Percentiles rank a stretch among this genome's conserved stretches.
Evolutionary conservation across 2,329 filamentous ascomycete genomes (phyloP).

Genomic region (Aspergillus sp.): DNA sequence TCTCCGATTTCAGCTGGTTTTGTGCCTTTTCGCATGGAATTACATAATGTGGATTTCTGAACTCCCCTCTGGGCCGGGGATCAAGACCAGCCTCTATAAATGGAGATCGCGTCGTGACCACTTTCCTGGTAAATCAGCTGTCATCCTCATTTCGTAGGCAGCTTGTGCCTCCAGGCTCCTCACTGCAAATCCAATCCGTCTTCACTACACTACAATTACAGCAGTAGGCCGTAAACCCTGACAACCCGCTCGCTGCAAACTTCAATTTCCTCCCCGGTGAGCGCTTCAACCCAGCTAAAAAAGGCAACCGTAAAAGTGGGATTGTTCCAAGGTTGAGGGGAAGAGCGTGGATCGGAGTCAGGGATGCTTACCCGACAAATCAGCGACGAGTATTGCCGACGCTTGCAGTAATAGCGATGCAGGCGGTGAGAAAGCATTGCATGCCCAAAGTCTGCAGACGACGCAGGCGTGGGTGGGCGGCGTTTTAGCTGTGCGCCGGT

Average conservation of each 20-base stretch:
- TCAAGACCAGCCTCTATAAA: not conserved
- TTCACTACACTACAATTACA: not conserved
- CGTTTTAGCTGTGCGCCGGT: too few species aligned
- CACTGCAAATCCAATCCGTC: too few species aligned
- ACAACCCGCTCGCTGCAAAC: not conserved
- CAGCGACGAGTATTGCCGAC: not conserved
- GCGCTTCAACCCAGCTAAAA: too few species aligned
- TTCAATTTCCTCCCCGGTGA: not conserved
- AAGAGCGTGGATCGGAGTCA: not conserved
- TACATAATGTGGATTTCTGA: slow-evolving; percentile 1
- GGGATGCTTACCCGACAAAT: slow-evolving; percentile 7
- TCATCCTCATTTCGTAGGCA: too few species aligned
- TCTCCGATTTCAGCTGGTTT: slow-evolving; percentile 10
- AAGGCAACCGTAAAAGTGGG: not conserved
- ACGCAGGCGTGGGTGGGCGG: too few species aligned
- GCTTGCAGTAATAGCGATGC: not conserved
- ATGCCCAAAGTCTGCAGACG: too few species aligned
- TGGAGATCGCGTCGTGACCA: not conserved
- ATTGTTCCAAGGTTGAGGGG: not conserved
- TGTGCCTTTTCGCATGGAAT: slow-evolving; percentile 1
- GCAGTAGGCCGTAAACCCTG: not conserved
- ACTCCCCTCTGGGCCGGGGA: not conserved
- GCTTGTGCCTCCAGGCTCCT: not conserved
- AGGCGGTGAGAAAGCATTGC: slow-evolving; percentile 3
- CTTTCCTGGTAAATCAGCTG: not conserved